Percentiles rank a stretch among this genome's conserved stretches.
These are phyloP conservation scores for Coniochaeta sp. DNA, from an alignment of 2,329 filamentous ascomycete genomes.

Conservation along the genomic window DNA sequence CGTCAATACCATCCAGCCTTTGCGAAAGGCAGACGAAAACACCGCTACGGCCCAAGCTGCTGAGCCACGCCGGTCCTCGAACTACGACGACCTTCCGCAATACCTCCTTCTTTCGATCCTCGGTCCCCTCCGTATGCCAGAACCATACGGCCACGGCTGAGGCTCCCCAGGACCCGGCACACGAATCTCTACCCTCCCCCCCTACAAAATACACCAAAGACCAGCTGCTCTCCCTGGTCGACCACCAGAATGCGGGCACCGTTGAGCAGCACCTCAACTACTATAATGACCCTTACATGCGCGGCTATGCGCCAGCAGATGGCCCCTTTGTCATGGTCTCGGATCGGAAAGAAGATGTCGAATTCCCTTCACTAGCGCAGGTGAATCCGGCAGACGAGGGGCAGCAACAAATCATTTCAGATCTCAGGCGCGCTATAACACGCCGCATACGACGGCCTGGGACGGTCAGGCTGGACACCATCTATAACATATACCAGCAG, in stretches of 20 bases:
- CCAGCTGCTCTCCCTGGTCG: constrained; percentile 46
- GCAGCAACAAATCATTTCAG: constrained; percentile 26
- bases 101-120: constrained; percentile 11
- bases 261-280: constrained; percentile 48
- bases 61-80: constrained; percentile 7
- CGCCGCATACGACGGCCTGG: constrained; percentile 33
- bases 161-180: constrained; percentile 2
- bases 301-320: constrained; percentile 44
- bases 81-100: constrained; percentile 6
- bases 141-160: constrained; percentile 11
- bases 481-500: constrained; percentile 42
- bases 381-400: constrained; percentile 26
- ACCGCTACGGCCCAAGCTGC: constrained; percentile 4
- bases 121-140: constrained; percentile 8
- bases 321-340: constrained; percentile 43
- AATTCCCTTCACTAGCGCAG: constrained; percentile 36
- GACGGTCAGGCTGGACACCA: constrained; percentile 30
- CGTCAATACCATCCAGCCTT: constrained; percentile 1
- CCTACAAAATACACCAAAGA: constrained; percentile 19
- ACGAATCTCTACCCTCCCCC: neutral
- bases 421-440: constrained; percentile 33
- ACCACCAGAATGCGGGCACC: constrained; percentile 35
- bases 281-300: constrained; percentile 45
- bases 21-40: constrained; percentile 4
- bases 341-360: constrained; percentile 39